phyloP scores from a whole-genome alignment of 1,284 basidiomycete species.

The Flammula alnicola region DNA sequence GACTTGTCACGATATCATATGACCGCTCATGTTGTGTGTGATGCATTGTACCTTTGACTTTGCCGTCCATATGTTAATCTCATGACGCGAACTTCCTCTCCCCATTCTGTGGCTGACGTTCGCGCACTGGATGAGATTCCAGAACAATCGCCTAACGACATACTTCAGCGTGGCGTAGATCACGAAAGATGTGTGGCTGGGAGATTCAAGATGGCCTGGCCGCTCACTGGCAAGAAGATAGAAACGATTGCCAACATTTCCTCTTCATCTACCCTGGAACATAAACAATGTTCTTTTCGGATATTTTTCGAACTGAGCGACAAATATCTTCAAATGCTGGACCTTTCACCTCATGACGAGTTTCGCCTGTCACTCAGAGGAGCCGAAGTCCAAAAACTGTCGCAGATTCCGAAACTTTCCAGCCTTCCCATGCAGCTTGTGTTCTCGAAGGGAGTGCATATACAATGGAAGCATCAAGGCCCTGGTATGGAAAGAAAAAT shows the following conservation, averaged over 20 bases:
- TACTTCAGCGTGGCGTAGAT: slow-evolving; percentile 20
- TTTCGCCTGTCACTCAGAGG: slow-evolving; percentile 51
- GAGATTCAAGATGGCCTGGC: slow-evolving; percentile 19
- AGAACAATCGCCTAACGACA: slow-evolving; percentile 20
- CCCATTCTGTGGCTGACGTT: background rate
- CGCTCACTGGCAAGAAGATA: slow-evolving; percentile 1
- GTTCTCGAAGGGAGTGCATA: slow-evolving; percentile 20
- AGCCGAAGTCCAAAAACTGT: slow-evolving; percentile 29
- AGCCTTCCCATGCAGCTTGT: slow-evolving; percentile 36
- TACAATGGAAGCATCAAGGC: slow-evolving; percentile 23
- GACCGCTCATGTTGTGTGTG: too few species aligned
- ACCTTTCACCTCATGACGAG: slow-evolving; percentile 40
- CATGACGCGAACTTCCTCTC: background rate
- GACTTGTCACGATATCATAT: too few species aligned
- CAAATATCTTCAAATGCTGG: slow-evolving; percentile 21
- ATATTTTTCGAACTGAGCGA: slow-evolving; percentile 17
- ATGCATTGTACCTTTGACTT: too few species aligned
- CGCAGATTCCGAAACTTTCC: slow-evolving; percentile 32
- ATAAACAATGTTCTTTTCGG: slow-evolving; percentile 7
- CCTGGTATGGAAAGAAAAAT: slow-evolving; percentile 9
- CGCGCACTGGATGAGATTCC: slow-evolving; percentile 3
- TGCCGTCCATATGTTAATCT: background rate
- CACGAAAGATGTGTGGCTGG: slow-evolving; percentile 21
- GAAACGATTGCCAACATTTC: slow-evolving; percentile 15
- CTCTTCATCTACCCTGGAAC: background rate